Evolutionary conservation across 805 yeast species (phyloP).

Genomic region (Barnettozyma vustinii): DNA sequence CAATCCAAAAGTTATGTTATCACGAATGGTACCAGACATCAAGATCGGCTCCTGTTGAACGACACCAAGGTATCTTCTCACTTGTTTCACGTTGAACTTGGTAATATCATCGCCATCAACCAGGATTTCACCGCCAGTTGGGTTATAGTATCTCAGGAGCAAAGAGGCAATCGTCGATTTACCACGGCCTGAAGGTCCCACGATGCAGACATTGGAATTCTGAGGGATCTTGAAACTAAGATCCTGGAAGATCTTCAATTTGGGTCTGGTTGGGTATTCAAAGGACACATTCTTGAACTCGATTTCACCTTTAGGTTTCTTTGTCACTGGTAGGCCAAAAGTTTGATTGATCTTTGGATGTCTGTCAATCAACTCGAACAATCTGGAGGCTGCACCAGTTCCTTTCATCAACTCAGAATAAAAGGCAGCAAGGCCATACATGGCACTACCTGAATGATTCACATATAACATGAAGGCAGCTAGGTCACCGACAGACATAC

Average conservation of each 20-base stretch:
- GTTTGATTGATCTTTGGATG: slow-evolving; percentile 65
- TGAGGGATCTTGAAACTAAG: slow-evolving; percentile 43
- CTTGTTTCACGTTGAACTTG: slow-evolving; percentile 40
- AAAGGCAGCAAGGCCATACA: slow-evolving; percentile 87
- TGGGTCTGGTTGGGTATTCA: slow-evolving; percentile 84
- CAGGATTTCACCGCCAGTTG: slow-evolving; percentile 40
- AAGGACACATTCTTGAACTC: slow-evolving; percentile 64
- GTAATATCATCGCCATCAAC: slow-evolving; percentile 50
- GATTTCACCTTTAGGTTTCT: slow-evolving; percentile 40
- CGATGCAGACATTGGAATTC: slow-evolving; percentile 65
- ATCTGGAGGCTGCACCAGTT: slow-evolving; percentile 90
- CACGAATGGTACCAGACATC: slow-evolving; percentile 74
- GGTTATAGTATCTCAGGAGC: slow-evolving; percentile 49
- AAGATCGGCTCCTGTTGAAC: slow-evolving; percentile 77
- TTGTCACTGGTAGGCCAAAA: slow-evolving; percentile 44
- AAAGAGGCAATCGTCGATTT: slow-evolving; percentile 74
- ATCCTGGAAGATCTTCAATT: slow-evolving; percentile 47
- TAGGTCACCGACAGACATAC: slow-evolving; percentile 80
- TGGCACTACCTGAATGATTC: slow-evolving; percentile 87
- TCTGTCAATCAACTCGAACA: slow-evolving; percentile 82
- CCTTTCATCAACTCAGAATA: slow-evolving; percentile 97
- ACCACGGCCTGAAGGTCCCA: slow-evolving; percentile 89
- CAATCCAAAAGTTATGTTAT: slow-evolving; percentile 71
- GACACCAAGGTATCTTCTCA: slow-evolving; percentile 58
- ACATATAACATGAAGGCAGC: slow-evolving; percentile 94